Percentiles rank a stretch among this genome's conserved stretches.
Conservation (phyloP, 805 yeast species). For the Metschnikowia borealis region DNA sequence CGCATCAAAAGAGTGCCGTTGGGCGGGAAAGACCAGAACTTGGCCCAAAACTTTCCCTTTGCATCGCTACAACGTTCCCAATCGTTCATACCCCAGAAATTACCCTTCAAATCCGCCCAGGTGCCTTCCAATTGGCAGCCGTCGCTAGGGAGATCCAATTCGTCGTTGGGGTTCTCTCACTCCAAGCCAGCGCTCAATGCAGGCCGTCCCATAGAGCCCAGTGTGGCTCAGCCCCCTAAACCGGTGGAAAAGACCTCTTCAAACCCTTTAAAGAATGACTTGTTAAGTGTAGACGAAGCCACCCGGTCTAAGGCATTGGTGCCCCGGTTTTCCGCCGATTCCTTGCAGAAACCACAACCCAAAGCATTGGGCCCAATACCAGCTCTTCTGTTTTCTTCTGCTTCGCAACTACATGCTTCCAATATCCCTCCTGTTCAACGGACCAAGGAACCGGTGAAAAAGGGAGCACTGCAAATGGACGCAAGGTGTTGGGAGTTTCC, state of each 20-base stretch:
- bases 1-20: constrained; percentile 30
- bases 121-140: constrained; percentile 16
- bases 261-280: constrained; percentile 12
- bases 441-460: constrained; percentile 28
- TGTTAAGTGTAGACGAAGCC: constrained; percentile 19
- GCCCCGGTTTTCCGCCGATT: constrained; percentile 24
- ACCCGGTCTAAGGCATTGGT: constrained; percentile 20
- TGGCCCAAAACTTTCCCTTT: constrained; percentile 15
- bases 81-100: constrained; percentile 9
- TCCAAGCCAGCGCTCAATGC: not conserved
- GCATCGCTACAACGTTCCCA: constrained; percentile 28
- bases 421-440: constrained; percentile 11
- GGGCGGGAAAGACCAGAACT: constrained; percentile 39
- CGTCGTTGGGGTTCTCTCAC: constrained; percentile 31
- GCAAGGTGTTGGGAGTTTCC: no score
- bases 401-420: constrained; percentile 21
- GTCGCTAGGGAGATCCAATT: constrained; percentile 30
- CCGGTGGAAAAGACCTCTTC: not conserved
- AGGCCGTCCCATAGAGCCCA: not conserved
- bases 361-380: not conserved
- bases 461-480: constrained; percentile 6
- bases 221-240: not conserved
- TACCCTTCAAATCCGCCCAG: not conserved
- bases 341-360: constrained; percentile 19
- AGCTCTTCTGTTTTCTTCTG: not conserved